phyloP scores from a whole-genome alignment of 2,329 filamentous ascomycete genomes.

The Fusarium neocosmosporiellum region DNA sequence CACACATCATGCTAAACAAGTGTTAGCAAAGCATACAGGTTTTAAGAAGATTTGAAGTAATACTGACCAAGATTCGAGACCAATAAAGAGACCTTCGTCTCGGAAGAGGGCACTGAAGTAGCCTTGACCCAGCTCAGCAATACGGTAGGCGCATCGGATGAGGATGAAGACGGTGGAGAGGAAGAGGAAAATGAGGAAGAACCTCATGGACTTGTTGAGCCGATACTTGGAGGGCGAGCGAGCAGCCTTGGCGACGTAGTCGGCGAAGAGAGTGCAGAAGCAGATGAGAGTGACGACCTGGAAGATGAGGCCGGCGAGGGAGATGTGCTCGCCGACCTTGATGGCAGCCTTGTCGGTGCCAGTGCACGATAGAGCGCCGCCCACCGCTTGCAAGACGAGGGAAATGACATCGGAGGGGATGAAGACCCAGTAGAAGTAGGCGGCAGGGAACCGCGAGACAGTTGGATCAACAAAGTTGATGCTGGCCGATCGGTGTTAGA shows the following conservation, averaged over 20 bases:
- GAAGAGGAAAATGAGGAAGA: constrained; percentile 61
- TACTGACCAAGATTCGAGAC: constrained; percentile 40
- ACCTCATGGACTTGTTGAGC: constrained; percentile 52
- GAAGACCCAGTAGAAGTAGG: constrained; percentile 42
- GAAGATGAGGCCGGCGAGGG: constrained; percentile 63
- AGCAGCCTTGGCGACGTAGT: constrained; percentile 52
- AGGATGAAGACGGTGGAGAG: constrained; percentile 67
- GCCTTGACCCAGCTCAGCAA: constrained; percentile 67
- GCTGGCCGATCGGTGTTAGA: constrained; percentile 15
- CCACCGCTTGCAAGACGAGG: constrained; percentile 62
- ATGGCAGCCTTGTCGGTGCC: constrained; percentile 47
- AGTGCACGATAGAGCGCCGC: constrained; percentile 57
- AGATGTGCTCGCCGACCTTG: constrained; percentile 58
- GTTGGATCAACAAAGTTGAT: constrained; percentile 38
- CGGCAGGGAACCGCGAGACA: constrained; percentile 37
- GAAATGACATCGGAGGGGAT: constrained; percentile 62
- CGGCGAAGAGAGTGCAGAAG: constrained; percentile 56
- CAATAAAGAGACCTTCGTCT: constrained; percentile 40
- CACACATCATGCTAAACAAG: constrained; percentile 34
- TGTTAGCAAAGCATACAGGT: constrained; percentile 11
- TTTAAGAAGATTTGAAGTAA: neutral
- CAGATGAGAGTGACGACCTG: constrained; percentile 61
- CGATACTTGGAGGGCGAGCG: constrained; percentile 44
- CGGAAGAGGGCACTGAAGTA: constrained; percentile 52
- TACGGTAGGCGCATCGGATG: constrained; percentile 67